phyloP scores from a whole-genome alignment of 2,329 filamentous ascomycete genomes.

The Aspergillus tanneri region DNA sequence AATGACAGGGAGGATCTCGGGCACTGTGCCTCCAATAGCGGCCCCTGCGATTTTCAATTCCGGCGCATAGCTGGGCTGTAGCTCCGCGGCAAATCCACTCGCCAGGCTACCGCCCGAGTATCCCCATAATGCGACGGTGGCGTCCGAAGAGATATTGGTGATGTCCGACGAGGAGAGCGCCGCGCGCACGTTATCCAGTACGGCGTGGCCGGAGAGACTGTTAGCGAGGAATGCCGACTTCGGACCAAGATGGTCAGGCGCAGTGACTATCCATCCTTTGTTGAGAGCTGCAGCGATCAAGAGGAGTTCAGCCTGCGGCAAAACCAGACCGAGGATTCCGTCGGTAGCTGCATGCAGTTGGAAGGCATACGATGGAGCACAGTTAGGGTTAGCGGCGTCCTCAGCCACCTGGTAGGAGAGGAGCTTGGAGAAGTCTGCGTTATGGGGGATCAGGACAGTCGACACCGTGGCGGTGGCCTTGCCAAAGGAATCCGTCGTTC shows the following conservation, averaged over 20 bases:
- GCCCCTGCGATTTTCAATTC: slow-evolving; percentile 26
- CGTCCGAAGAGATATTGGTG: slow-evolving; percentile 14
- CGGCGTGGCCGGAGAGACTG: slow-evolving; percentile 44
- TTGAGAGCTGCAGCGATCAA: slow-evolving; percentile 30
- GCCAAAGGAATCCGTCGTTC: neutral
- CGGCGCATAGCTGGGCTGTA: slow-evolving; percentile 18
- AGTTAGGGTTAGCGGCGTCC: neutral
- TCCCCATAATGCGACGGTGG: slow-evolving; percentile 19
- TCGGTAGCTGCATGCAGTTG: neutral
- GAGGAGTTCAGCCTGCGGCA: neutral
- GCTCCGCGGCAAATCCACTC: slow-evolving; percentile 16
- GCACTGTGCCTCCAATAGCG: slow-evolving; percentile 31
- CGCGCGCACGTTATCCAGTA: slow-evolving; percentile 44
- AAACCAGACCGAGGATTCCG: neutral
- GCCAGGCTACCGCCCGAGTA: slow-evolving; percentile 21
- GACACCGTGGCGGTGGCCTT: neutral
- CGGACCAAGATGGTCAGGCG: slow-evolving; percentile 49
- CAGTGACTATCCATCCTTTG: slow-evolving; percentile 47
- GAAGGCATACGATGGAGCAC: neutral
- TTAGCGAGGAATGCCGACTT: slow-evolving; percentile 44
- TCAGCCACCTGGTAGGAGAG: neutral
- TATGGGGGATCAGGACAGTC: slow-evolving; percentile 3
- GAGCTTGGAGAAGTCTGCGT: neutral
- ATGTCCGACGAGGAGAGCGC: slow-evolving; percentile 34
- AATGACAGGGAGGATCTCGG: slow-evolving; percentile 27